A percentile compares a stretch with the other conserved stretches of the same genome.
phyloP scores from a whole-genome alignment of 345 rosid species.

The Brassica carinata region DNA sequence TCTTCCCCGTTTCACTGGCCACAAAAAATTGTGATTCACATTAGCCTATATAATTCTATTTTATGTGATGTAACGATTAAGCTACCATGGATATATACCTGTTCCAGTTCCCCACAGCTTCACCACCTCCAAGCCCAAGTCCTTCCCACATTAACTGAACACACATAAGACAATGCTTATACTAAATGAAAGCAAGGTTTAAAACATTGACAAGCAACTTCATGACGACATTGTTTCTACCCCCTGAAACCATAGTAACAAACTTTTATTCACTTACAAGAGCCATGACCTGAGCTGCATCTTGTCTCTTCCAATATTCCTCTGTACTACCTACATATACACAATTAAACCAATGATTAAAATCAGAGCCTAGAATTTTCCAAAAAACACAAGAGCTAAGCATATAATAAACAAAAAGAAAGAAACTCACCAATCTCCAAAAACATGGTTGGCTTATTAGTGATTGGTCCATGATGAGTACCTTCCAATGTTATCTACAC shows the following conservation, averaged over 20 bases:
- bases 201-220: neutral
- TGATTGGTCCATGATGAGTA: slow-evolving; percentile 93
- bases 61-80: neutral
- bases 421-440: slow-evolving; percentile 74
- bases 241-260: neutral
- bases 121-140: slow-evolving; percentile 84
- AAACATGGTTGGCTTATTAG: slow-evolving; percentile 84
- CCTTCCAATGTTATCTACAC: slow-evolving; percentile 80
- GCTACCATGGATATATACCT: slow-evolving; percentile 49
- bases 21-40: slow-evolving; percentile 1
- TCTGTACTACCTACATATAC: slow-evolving; percentile 76
- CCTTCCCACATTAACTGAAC: slow-evolving; percentile 91
- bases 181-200: slow-evolving; percentile 3
- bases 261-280: slow-evolving; percentile 53
- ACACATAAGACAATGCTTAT: slow-evolving; percentile 5
- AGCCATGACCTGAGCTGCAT: slow-evolving; percentile 86
- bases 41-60: neutral
- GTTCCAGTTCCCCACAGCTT: slow-evolving; percentile 75
- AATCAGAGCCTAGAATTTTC: neutral
- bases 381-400: neutral
- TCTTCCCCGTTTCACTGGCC: slow-evolving; percentile 55
- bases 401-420: neutral
- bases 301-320: slow-evolving; percentile 86
- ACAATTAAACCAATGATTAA: neutral
- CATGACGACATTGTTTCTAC: neutral